phyloP scores from a whole-genome alignment of 2,329 filamentous ascomycete genomes.

The Arthroderma uncinatum region DNA sequence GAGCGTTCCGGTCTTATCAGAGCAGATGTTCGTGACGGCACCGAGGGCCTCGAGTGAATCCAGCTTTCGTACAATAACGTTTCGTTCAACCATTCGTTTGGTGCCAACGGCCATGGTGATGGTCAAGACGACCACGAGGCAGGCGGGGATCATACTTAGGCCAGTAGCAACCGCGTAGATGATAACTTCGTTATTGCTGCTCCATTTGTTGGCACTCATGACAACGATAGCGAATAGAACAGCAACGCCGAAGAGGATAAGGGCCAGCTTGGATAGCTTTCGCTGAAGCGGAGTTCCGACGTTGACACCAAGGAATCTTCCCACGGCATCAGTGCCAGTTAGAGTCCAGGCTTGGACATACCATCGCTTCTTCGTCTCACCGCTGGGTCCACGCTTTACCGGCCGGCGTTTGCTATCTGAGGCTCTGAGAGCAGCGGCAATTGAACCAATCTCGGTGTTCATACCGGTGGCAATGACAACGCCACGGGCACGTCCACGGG shows the following conservation, averaged over 20 bases:
- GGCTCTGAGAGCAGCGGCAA: constrained; percentile 52
- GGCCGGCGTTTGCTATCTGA: constrained; percentile 43
- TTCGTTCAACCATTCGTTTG: constrained; percentile 45
- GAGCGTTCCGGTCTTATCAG: constrained; percentile 50
- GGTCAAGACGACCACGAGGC: constrained; percentile 54
- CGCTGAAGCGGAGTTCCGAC: constrained; percentile 59
- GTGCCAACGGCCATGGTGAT: constrained; percentile 56
- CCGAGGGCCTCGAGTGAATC: constrained; percentile 50
- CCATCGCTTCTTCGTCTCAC: constrained; percentile 43
- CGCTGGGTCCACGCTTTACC: constrained; percentile 42
- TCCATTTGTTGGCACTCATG: constrained; percentile 51
- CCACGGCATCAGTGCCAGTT: constrained; percentile 48
- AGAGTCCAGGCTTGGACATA: constrained; percentile 42
- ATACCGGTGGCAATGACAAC: constrained; percentile 51
- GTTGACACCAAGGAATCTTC: constrained; percentile 55
- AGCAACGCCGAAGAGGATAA: constrained; percentile 55
- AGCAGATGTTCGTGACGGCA: constrained; percentile 49
- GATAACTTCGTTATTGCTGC: constrained; percentile 47
- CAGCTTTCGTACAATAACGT: constrained; percentile 49
- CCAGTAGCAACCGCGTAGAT: constrained; percentile 53
- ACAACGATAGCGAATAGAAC: constrained; percentile 60
- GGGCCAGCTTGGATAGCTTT: constrained; percentile 56
- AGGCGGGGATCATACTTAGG: constrained; percentile 52
- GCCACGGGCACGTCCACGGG: constrained; percentile 50
- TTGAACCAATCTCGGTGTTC: constrained; percentile 53